Evolutionary conservation across 75 land plant genomes (phyloP).

Genomic region (Chamaecyparis obtusa): DNA sequence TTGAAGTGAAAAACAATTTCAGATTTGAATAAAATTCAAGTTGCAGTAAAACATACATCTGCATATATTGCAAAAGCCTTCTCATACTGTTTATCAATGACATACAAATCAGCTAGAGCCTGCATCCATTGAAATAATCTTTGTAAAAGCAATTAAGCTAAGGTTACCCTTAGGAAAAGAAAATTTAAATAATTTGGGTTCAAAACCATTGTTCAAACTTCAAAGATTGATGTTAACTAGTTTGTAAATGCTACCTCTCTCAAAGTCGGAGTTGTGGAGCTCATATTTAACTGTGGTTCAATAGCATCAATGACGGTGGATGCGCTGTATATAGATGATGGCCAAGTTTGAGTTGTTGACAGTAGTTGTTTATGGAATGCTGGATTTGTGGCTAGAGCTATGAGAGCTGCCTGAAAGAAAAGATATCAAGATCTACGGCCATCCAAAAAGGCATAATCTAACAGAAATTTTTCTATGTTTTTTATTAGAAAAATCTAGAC

Average conservation of each 20-base stretch:
- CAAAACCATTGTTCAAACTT: background rate
- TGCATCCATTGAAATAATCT: conserved; percentile 16
- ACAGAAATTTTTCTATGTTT: background rate
- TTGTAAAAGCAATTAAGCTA: background rate
- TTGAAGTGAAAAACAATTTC: background rate
- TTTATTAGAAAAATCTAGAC: background rate
- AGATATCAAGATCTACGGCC: background rate
- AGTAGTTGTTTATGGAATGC: conserved; percentile 79
- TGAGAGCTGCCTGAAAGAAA: conserved; percentile 69
- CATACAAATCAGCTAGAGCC: conserved; percentile 92
- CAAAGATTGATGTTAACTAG: background rate
- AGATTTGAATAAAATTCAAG: background rate
- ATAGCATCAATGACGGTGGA: conserved; percentile 79
- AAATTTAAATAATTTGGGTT: background rate
- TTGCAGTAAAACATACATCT: conserved; percentile 61
- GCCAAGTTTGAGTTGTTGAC: conserved; percentile 81
- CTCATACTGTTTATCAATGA: conserved; percentile 68
- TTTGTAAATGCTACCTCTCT: conserved; percentile 58
- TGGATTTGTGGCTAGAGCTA: conserved; percentile 82
- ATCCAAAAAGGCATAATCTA: background rate
- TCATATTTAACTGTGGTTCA: conserved; percentile 81
- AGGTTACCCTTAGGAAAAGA: background rate
- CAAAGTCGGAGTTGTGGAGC: conserved; percentile 66
- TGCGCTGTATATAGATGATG: conserved; percentile 68
- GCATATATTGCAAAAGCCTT: conserved; percentile 79